Evolutionary conservation across 805 yeast genomes (phyloP), one percentile per base, ranked within the genome.

Genomic region (Saccharomycopsis synnaedendra): DNA sequence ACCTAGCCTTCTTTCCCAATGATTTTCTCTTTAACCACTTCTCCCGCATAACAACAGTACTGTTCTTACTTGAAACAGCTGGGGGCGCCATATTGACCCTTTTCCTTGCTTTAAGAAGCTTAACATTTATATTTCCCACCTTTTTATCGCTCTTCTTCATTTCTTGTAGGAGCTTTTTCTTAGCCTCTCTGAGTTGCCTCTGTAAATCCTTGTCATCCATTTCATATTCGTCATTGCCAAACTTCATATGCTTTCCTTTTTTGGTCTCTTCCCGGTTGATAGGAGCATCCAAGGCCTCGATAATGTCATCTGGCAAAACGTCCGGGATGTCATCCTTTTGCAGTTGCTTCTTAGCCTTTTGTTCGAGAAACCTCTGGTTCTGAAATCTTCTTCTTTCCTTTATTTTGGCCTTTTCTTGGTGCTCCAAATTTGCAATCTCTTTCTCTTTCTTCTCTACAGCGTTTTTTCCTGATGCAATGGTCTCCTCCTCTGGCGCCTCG

Each of bases 21-120:
- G 53, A 50, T 29, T 39, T 32, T 41, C 53, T 29, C 30, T 50
- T 47, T 11, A 50, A 19, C 53, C 53, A 50, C 37, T 47, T 50
- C 5, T 40, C 38, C 8, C 48, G 30, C 32, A 50, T 10, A 3
- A n/a, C 29, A n/a, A 31, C 42, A 5, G 35, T 45, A 3, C 40
- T 32, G n/a, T 29, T 27, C 6, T 35, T 36, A 5, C 43, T 30
- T 36, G 19, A 41, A 19, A 42, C 45, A 31, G 42, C 47, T 28
- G 48, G 33, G 33, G 52, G 49, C 28, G 41, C 37, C 3, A 38
- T 31, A 3, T n/a, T 42, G 5, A 37, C 39, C 19, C 10, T 38
- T 27, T 42, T 32, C 28, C 39, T 44, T n/a, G 45, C 36, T 11
- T 44, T 41, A 29, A 44, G 27, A 27, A 50, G 41, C 37, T 37